phyloP scores from a whole-genome alignment of 768 basidiomycete genomes.

The Stropharia rugosoannulata region DNA sequence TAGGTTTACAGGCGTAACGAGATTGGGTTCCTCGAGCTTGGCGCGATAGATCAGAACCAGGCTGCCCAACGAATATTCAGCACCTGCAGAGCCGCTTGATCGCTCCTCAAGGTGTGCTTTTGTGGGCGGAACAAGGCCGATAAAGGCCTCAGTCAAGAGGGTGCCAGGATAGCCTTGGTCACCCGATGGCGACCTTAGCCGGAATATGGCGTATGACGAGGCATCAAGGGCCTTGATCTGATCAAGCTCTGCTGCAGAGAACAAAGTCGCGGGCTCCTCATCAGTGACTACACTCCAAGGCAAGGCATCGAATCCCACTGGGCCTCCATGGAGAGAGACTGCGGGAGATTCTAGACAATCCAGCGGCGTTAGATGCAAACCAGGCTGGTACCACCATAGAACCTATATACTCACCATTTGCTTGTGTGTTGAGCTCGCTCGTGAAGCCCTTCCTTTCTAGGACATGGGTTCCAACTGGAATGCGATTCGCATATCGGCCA shows the following conservation, averaged over 20 bases:
- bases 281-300: constrained; percentile 49
- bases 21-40: constrained; percentile 50
- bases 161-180: constrained; percentile 73
- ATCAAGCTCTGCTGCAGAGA: constrained; percentile 51
- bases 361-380: background rate
- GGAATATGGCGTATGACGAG: constrained; percentile 50
- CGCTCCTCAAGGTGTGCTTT: constrained; percentile 7
- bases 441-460: constrained; percentile 54
- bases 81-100: constrained; percentile 18
- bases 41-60: constrained; percentile 70
- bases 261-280: constrained; percentile 45
- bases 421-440: constrained; percentile 42
- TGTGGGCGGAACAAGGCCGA: constrained; percentile 43
- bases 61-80: constrained; percentile 58
- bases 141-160: constrained; percentile 56
- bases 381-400: too few species aligned
- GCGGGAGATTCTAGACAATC: constrained; percentile 38
- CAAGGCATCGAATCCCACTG: constrained; percentile 58
- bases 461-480: constrained; percentile 56
- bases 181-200: constrained; percentile 56
- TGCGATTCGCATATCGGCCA: constrained; percentile 71
- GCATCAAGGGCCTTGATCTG: constrained; percentile 35
- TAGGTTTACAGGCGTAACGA: constrained; percentile 71
- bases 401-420: constrained; percentile 45
- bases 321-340: constrained; percentile 76